These are phyloP conservation scores for Syncephalis plumigaleata DNA, from an alignment of 371 early-diverging fungal genomes.

Conservation along the genomic window DNA sequence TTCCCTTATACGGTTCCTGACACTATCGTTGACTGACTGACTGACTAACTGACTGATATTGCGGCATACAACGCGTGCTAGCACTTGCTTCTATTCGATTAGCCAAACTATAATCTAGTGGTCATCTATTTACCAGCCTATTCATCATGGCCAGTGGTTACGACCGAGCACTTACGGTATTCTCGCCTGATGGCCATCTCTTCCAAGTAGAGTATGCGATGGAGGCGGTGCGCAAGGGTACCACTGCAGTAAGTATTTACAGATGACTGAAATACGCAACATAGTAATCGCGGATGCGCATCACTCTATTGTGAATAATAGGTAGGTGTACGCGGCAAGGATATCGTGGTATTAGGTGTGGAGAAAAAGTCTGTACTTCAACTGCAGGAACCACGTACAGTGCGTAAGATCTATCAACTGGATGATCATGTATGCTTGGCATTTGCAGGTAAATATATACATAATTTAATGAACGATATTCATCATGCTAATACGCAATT, in stretches of 20 bases:
- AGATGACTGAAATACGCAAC: not conserved
- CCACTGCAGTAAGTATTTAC: conserved; percentile 70
- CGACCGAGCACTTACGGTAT: conserved; percentile 94
- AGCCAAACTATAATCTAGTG: too few relatives aligned
- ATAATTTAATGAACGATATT: not conserved
- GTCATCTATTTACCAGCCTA: too few relatives aligned
- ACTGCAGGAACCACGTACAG: conserved; percentile 93
- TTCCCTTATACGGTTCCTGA: too few relatives aligned
- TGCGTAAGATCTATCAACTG: conserved; percentile 89
- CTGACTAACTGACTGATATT: too few relatives aligned
- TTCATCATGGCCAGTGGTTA: conserved; percentile 21
- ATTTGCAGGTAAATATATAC: conserved; percentile 64
- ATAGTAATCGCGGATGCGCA: too few relatives aligned
- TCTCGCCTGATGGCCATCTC: conserved; percentile 99
- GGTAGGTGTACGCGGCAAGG: conserved; percentile 93
- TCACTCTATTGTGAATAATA: conserved; percentile 13
- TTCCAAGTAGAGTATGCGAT: conserved; percentile 99
- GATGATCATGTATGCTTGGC: conserved; percentile 95
- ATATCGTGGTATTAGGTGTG: conserved; percentile 87
- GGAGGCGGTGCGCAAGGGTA: conserved; percentile 97
- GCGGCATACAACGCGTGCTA: too few relatives aligned
- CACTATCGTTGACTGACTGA: too few relatives aligned
- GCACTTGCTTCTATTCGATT: too few relatives aligned
- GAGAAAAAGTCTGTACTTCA: conserved; percentile 95
- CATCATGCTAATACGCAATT: not conserved